Evolutionary conservation across 192 early-diverging fungal species (phyloP).

Genomic region (Cetraspora pellucida): DNA sequence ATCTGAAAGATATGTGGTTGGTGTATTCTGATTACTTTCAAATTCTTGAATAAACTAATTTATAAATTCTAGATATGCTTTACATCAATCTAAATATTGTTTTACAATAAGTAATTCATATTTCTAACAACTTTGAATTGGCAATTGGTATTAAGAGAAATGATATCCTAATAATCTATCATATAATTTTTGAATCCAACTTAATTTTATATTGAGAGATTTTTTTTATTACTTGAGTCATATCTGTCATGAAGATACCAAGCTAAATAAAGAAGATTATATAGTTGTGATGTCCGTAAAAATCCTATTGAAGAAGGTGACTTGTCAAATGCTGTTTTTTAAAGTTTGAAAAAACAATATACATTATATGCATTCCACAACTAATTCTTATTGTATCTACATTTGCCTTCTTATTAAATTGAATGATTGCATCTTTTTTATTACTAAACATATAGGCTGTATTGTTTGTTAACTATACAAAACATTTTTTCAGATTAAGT

Average conservation of each 20-base stretch:
- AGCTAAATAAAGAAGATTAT: conserved; percentile 12
- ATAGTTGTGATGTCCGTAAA: not conserved
- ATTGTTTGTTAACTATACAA: not conserved
- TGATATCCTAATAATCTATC: not conserved
- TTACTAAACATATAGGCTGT: conserved; percentile 16
- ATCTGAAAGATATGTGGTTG: too few species aligned
- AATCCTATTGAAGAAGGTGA: not conserved
- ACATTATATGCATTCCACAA: conserved; percentile 6
- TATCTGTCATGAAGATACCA: conserved; percentile 1
- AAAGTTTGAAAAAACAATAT: conserved; percentile 23
- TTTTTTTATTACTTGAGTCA: conserved; percentile 10
- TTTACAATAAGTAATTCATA: conserved; percentile 1
- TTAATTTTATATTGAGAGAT: conserved; percentile 3
- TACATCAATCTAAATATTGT: not conserved
- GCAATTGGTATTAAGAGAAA: conserved; percentile 6
- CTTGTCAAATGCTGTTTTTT: not conserved
- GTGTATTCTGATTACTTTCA: not conserved
- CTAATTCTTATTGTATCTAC: not conserved
- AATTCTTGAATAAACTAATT: conserved; percentile 4
- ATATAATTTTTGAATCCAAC: conserved; percentile 3
- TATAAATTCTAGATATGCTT: conserved; percentile 4
- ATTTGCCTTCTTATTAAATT: not conserved
- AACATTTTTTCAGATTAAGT: conserved; percentile 3
- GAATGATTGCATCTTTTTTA: not conserved
- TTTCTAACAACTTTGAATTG: not conserved